Evolutionary conservation across 495 filamentous ascomycete species (phyloP).

Genomic region (Neurospora discreta): DNA sequence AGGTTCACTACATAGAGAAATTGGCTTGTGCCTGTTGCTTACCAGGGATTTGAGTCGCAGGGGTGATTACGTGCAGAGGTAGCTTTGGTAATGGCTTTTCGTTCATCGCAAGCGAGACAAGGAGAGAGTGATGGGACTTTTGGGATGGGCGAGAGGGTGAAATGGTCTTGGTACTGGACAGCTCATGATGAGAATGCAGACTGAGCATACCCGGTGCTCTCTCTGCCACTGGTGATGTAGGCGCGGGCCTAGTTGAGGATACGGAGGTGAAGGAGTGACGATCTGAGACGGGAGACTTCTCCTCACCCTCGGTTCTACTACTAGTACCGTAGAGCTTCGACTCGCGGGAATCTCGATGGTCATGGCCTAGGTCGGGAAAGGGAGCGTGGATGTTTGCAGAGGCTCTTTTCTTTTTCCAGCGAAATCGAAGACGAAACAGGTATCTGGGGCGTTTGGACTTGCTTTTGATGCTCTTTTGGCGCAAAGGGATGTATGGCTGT

Average conservation of each 20-base stretch:
- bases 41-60: neutral
- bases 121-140: neutral
- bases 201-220: too few relatives aligned
- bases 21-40: neutral
- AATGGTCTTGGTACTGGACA: too few relatives aligned
- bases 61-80: too few relatives aligned
- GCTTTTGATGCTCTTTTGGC: neutral
- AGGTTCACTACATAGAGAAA: neutral
- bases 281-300: neutral
- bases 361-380: neutral
- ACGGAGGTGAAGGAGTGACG: neutral
- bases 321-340: neutral
- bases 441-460: neutral
- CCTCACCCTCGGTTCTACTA: neutral
- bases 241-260: neutral
- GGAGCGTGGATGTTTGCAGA: neutral
- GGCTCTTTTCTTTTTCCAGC: neutral
- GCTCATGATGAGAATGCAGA: too few relatives aligned
- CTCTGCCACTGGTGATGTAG: neutral
- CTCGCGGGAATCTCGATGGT: neutral
- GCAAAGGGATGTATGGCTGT: neutral
- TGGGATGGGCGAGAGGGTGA: too few relatives aligned
- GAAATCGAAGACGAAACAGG: neutral
- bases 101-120: fast-evolving
- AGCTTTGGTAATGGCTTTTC: neutral